Evolutionary conservation across 345 rosid genomes (phyloP), one percentile per base, ranked within the genome.

Genomic region (Schrenkiella parvula): DNA sequence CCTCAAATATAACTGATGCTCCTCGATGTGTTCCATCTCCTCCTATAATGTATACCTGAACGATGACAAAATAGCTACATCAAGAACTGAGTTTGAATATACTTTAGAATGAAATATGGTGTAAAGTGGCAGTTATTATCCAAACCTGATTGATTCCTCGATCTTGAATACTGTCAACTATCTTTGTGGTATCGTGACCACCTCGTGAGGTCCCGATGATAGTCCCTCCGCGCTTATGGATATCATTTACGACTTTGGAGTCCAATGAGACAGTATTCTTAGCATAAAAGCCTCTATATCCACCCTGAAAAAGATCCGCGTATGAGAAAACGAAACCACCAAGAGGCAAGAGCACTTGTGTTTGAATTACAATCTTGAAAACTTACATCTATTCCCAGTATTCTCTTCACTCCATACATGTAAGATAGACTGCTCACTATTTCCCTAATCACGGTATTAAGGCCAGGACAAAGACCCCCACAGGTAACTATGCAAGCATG

Each of bases 21-120:
- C 97, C 97, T 42, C 77, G 79, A 60, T 84, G 97, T 48, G 95
- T 85, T 80, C 95, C 97, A 77, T 90, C 97, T 47, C 97, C 97
- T 57, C 97, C 92, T 19, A 90, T 88, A 34, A 88, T 86, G 73
- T 83, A 90, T 46, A 90, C 91, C 91, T 87, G 78, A 35, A 64
- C 19, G 13, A 47, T 46, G 62, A 28, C 23, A 43, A 44, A 23
- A 18, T 1, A 19, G 51, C 32, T 26, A 22, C 10, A 43, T 74
- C 53, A 35, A 72, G 18, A 47, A 35, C n/a, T 5, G 2, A 57
- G 73, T 46, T 68, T 52, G 6, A 2, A 43, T 13, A 8, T 15
- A 44, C 23, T 46, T 1, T 5, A 56, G 3, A 17, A 34, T 9
- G 10, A 42, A 35, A n/a, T 1, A 39, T 8, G 5, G 41, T 66